These are phyloP conservation scores for Acorus gramineus DNA, from an alignment of 106 monocot genomes.

Conservation along the genomic window DNA sequence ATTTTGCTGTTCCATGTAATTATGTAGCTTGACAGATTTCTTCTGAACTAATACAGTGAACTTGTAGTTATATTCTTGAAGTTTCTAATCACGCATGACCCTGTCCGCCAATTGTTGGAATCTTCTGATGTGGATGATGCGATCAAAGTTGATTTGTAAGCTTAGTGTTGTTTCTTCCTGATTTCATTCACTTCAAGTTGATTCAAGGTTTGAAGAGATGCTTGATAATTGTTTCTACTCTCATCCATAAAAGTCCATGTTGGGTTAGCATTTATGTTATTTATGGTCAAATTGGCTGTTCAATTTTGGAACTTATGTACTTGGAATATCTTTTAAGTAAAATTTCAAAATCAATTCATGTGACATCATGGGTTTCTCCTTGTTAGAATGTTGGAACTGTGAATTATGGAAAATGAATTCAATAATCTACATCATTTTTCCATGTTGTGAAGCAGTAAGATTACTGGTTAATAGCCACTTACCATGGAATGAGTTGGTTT, in stretches of 20 bases:
- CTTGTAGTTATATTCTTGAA: conserved; percentile 78
- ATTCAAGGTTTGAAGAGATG: too few relatives aligned
- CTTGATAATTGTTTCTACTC: too few relatives aligned
- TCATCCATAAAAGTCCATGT: too few relatives aligned
- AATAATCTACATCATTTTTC: too few relatives aligned
- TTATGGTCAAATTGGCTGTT: neutral
- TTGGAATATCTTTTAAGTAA: neutral
- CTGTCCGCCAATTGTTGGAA: conserved; percentile 61
- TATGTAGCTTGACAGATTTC: neutral
- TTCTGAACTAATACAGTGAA: conserved; percentile 41
- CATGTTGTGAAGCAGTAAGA: too few relatives aligned
- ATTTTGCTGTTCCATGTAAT: conserved; percentile 1
- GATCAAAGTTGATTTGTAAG: conserved; percentile 70
- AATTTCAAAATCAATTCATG: neutral
- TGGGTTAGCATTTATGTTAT: too few relatives aligned
- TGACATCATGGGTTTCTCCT: too few relatives aligned
- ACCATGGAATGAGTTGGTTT: too few relatives aligned
- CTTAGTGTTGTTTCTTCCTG: conserved; percentile 6
- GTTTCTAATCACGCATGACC: conserved; percentile 67
- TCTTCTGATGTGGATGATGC: conserved; percentile 18
- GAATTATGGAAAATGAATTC: too few relatives aligned
- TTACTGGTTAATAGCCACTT: too few relatives aligned
- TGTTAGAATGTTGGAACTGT: too few relatives aligned
- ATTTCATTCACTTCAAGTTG: neutral
- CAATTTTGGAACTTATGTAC: neutral